These are phyloP conservation scores for Phytophthora crassamura DNA, from an alignment of 352 stramenopile genomes.

Conservation along the genomic window DNA sequence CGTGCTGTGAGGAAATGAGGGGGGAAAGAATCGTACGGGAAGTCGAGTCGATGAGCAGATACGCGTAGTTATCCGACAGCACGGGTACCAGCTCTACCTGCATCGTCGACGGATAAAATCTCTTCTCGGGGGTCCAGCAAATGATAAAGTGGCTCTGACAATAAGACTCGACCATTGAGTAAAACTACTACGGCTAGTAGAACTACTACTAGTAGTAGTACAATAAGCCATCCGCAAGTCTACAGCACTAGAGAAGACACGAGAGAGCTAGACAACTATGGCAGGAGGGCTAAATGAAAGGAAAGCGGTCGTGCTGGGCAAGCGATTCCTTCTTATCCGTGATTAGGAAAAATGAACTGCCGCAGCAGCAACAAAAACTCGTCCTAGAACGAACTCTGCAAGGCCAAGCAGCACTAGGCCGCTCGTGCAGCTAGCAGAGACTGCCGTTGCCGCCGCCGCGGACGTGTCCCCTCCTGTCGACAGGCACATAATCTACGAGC, in stretches of 20 bases:
- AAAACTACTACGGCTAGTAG: too few relatives aligned
- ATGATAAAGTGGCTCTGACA: too few relatives aligned
- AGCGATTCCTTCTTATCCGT: constrained; percentile 52
- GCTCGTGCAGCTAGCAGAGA: not conserved
- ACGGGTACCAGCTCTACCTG: constrained; percentile 84
- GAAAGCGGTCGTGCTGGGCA: constrained; percentile 32
- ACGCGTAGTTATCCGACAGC: constrained; percentile 93
- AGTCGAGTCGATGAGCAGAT: constrained; percentile 79
- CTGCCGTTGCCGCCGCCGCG: constrained; percentile 12
- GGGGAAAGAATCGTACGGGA: constrained; percentile 35
- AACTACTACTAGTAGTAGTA: too few relatives aligned
- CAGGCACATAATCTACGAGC: constrained; percentile 90
- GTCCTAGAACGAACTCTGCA: not conserved
- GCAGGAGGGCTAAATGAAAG: too few relatives aligned
- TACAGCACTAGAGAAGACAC: too few relatives aligned
- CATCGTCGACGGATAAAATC: too few relatives aligned
- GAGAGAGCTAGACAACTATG: too few relatives aligned
- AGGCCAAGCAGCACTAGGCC: not conserved
- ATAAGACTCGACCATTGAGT: too few relatives aligned
- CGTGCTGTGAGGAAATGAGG: not conserved
- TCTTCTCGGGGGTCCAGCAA: too few relatives aligned
- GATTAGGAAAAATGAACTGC: constrained; percentile 40
- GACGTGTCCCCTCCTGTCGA: constrained; percentile 20
- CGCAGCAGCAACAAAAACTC: constrained; percentile 14
- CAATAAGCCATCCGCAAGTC: too few relatives aligned